phyloP scores from a whole-genome alignment of 176 grass and related monocot genomes.

The Ensete ventricosum region DNA sequence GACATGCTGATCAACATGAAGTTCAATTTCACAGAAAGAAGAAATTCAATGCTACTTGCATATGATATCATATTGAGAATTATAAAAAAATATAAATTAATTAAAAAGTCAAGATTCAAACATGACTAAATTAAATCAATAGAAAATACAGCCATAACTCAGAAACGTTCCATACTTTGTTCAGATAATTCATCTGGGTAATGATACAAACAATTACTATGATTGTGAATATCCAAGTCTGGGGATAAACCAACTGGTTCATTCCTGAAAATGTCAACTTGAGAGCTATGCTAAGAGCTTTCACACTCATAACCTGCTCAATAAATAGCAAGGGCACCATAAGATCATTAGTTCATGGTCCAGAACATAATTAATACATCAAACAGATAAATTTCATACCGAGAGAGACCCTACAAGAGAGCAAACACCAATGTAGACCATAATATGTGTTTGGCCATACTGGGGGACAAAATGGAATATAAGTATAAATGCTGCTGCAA shows the following conservation, averaged over 20 bases:
- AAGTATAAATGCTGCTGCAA: conserved; percentile 60
- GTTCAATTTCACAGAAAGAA: neutral
- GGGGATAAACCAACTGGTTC: conserved; percentile 11
- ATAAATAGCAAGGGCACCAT: neutral
- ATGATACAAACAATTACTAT: neutral
- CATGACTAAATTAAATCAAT: neutral
- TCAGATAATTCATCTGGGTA: conserved; percentile 10
- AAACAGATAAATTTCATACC: conserved; percentile 33
- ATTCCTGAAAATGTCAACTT: conserved; percentile 12
- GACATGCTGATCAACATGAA: neutral
- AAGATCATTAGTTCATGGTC: neutral
- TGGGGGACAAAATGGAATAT: conserved; percentile 65
- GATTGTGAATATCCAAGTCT: neutral
- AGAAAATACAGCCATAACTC: neutral
- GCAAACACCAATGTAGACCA: conserved; percentile 78
- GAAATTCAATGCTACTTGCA: neutral
- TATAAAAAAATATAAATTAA: neutral
- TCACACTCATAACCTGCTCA: conserved; percentile 11
- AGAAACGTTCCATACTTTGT: neutral
- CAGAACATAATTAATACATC: neutral
- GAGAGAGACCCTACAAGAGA: conserved; percentile 78
- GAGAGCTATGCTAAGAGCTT: conserved; percentile 7
- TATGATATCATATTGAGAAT: neutral
- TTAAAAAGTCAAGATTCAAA: neutral
- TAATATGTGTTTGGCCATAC: conserved; percentile 75